These are phyloP conservation scores for Rhododendron mucronatum DNA, from an alignment of 148 eudicot genomes.

Conservation along the genomic window DNA sequence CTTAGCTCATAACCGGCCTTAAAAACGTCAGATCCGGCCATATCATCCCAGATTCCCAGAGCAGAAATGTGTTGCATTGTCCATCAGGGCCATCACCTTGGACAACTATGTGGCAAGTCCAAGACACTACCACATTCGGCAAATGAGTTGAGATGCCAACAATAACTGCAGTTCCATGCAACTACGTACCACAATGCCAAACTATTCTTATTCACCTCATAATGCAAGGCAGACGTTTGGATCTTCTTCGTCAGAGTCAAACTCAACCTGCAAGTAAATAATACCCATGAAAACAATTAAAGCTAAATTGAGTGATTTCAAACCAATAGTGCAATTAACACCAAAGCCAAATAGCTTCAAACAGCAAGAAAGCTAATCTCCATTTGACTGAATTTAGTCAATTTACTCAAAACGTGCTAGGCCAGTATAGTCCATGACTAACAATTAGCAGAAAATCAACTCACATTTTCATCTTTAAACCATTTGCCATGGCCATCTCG, in stretches of 20 bases:
- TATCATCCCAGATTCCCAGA: neutral
- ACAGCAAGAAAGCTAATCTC: neutral
- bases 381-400: neutral
- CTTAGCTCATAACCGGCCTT: neutral
- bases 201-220: neutral
- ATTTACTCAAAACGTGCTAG: neutral
- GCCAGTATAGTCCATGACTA: neutral
- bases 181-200: neutral
- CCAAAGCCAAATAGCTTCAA: neutral
- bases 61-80: neutral
- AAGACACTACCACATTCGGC: neutral
- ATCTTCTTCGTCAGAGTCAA: constrained; percentile 72
- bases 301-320: neutral
- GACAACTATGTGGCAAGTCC: neutral
- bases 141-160: neutral
- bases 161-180: neutral
- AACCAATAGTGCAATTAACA: neutral
- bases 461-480: constrained; percentile 63
- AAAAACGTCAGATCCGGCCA: neutral
- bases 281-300: neutral
- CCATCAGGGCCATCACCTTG: neutral
- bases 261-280: constrained; percentile 46
- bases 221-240: constrained; percentile 40
- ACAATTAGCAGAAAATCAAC: constrained; percentile 2
- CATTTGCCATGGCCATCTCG: constrained; percentile 60